phyloP scores from a whole-genome alignment of 768 basidiomycete genomes.

The Russula abietina region DNA sequence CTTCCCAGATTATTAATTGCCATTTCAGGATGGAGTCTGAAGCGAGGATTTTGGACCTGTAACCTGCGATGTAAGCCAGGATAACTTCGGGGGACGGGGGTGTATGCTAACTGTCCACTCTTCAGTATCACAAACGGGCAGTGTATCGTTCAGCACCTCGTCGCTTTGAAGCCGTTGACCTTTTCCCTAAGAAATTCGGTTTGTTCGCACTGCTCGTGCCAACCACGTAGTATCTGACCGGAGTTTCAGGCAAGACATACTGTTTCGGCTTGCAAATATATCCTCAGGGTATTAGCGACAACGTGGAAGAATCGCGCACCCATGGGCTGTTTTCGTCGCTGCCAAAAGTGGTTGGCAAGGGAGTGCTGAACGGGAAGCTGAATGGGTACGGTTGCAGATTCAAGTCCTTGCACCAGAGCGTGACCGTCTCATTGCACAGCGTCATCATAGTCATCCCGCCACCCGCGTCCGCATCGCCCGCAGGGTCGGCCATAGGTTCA shows the following conservation, averaged over 20 bases:
- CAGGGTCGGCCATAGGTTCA: too few relatives aligned
- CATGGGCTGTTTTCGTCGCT: too few relatives aligned
- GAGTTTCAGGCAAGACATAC: constrained; percentile 21
- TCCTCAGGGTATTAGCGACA: constrained; percentile 23
- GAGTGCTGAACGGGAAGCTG: too few relatives aligned
- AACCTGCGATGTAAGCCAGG: constrained; percentile 8
- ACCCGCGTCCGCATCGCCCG: too few relatives aligned
- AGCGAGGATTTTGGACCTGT: constrained; percentile 10
- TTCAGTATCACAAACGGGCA: constrained; percentile 26
- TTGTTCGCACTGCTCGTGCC: constrained; percentile 1
- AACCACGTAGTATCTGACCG: background rate
- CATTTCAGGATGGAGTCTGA: background rate
- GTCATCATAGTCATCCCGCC: too few relatives aligned
- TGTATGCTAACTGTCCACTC: constrained; percentile 11
- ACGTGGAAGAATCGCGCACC: too few relatives aligned
- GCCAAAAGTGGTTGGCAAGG: too few relatives aligned
- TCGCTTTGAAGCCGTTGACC: constrained; percentile 8
- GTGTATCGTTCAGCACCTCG: constrained; percentile 16
- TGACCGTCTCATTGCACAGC: too few relatives aligned
- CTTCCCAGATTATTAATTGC: background rate
- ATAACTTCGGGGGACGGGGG: background rate
- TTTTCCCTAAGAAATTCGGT: constrained; percentile 26
- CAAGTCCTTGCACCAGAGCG: too few relatives aligned
- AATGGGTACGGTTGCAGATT: too few relatives aligned
- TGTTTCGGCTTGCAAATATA: constrained; percentile 28